Percentiles rank a stretch among this genome's conserved stretches.
phyloP scores from a whole-genome alignment of 2,329 filamentous ascomycete species.

The Epichloe festucae region DNA sequence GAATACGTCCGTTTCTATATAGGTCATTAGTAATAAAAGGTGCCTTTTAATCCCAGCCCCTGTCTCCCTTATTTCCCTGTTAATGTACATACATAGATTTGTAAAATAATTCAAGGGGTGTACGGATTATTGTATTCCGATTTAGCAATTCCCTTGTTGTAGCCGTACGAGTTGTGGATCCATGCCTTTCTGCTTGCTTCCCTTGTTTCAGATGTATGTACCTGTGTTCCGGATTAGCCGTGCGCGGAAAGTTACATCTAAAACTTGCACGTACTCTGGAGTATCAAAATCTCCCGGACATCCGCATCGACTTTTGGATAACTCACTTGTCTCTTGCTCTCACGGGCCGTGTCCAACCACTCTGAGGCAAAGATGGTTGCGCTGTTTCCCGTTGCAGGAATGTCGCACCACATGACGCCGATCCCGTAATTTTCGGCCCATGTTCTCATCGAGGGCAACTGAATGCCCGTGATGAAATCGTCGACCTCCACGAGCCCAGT shows the following conservation, averaged over 20 bases:
- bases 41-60: no score
- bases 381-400: constrained; percentile 4
- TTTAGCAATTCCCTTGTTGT: constrained; percentile 28
- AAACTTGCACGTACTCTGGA: constrained; percentile 1
- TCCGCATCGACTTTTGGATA: constrained; percentile 44
- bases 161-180: constrained; percentile 45
- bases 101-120: no score
- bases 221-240: not conserved
- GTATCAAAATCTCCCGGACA: constrained; percentile 3
- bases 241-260: no score
- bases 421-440: constrained; percentile 27
- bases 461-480: constrained; percentile 29
- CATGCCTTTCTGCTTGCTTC: constrained; percentile 42
- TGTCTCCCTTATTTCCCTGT: no score
- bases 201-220: constrained; percentile 15
- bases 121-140: no score
- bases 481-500: constrained; percentile 23
- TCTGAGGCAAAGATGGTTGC: constrained; percentile 9
- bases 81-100: no score
- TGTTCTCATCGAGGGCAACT: constrained; percentile 32
- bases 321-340: constrained; percentile 30
- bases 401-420: constrained; percentile 38
- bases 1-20: no score
- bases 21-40: no score
- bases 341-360: constrained; percentile 27